Base-by-base conservation (phyloP, 192 early-diverging fungal genomes). In the Gorgonomyces haynaldii region DNA sequence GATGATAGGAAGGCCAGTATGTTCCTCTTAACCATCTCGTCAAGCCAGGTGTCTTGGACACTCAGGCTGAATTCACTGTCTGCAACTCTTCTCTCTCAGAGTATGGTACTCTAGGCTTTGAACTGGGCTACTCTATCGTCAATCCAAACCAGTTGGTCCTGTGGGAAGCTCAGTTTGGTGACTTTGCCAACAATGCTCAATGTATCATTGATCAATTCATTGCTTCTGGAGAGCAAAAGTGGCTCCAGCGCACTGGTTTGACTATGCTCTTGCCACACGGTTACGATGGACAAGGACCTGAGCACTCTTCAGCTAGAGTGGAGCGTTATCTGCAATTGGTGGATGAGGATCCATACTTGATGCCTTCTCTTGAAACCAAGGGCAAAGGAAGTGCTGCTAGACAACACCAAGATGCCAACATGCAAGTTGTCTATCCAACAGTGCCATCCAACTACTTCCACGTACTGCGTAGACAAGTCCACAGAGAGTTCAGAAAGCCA, bases 161-260 rank as follows among this genome's bases (percentile, higher is more conserved):
- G 53, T 98, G 91, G 91, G 95, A 98, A 67, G 95, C 90, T 10
- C 91, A 98, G 74, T 96, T 98, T 57, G 95, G 95, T 50, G 92
- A 98, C 66, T 94, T 98, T 64, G 85, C 85, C 64, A 98, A 98
- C 78, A 88, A 72, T 47, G 89, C 95, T 16, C 95, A 98, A 72
- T 81, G 81, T 67, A 96, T 98, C 47, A 88, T 98, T 65, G 94
- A 98, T 67, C 94, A 98, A 69, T 98, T 92, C 58, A 87, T 98
- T 32, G 79, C 82, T 2, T 78, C 88, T 23, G 94, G 91, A 53
- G 94, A 98, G 69, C 86, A 90, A 57, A 98, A 98, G 69, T 98
- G 94, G 94, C 70, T 95, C 46, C 90, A 67, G 58, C 85, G 88
- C 69, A 89, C 89, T 28, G 94, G 94, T 37, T 66, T 98, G 56